Conservation (phyloP, 192 early-diverging fungal species). For the Paraglomus brasilianum region DNA sequence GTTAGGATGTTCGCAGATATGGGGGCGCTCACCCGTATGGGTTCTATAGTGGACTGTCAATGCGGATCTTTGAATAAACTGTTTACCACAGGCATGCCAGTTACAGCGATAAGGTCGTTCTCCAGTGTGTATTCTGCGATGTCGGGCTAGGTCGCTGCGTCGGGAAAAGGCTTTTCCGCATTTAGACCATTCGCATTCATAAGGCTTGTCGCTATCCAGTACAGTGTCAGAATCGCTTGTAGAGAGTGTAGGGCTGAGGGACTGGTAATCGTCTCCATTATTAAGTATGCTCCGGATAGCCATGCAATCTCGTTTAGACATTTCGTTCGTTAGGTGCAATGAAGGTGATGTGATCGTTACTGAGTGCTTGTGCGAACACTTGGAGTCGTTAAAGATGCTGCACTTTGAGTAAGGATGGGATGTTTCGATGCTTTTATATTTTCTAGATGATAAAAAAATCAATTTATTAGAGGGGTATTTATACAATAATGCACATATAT, state of each 20-base stretch:
- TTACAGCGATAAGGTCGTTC: constrained; percentile 54
- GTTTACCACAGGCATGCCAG: constrained; percentile 50
- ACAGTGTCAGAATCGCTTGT: too few species aligned
- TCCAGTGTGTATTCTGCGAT: constrained; percentile 58
- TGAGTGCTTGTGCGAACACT: too few species aligned
- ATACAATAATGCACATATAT: too few species aligned
- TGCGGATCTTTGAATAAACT: constrained; percentile 61
- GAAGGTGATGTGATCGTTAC: too few species aligned
- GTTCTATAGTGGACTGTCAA: constrained; percentile 61
- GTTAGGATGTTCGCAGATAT: constrained; percentile 54
- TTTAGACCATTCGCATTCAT: constrained; percentile 43
- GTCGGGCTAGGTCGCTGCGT: constrained; percentile 54
- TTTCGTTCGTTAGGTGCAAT: too few species aligned
- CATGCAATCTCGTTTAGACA: too few species aligned
- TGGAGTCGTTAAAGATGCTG: too few species aligned
- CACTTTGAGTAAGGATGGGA: too few species aligned
- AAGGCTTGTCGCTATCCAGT: constrained; percentile 47
- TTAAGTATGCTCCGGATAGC: not conserved
- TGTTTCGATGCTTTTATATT: too few species aligned
- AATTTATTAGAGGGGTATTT: too few species aligned
- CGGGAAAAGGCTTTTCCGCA: constrained; percentile 55
- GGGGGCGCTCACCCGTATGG: constrained; percentile 67
- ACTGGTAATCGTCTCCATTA: not conserved
- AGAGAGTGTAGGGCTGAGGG: too few species aligned
- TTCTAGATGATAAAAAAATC: too few species aligned